Evolutionary conservation across 2,329 filamentous ascomycete genomes (phyloP).

Genomic region (Fusarium sp.): DNA sequence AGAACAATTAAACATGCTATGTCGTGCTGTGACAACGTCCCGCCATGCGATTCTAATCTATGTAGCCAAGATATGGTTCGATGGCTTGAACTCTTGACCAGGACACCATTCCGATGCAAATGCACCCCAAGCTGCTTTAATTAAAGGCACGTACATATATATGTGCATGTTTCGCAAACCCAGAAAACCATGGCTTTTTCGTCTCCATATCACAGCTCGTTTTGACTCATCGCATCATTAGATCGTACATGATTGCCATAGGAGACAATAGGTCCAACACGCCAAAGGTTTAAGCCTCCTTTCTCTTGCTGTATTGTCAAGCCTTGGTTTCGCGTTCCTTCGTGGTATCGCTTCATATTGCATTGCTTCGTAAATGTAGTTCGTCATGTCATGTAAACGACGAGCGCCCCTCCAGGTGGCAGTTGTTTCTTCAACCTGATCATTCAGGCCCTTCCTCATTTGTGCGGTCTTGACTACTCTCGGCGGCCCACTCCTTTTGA

Average conservation of each 20-base stretch:
- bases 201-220: not conserved
- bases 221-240: conserved; percentile 17
- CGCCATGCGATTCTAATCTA: conserved; percentile 24
- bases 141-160: not conserved
- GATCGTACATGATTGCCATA: conserved; percentile 11
- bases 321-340: conserved; percentile 10
- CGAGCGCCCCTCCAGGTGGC: conserved; percentile 2
- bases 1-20: conserved; percentile 25
- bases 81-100: conserved; percentile 11
- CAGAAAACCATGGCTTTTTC: conserved; percentile 8
- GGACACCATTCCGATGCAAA: conserved; percentile 5
- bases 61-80: conserved; percentile 9
- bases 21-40: conserved; percentile 10
- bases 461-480: conserved; percentile 44
- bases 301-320: conserved; percentile 5
- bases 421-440: conserved; percentile 13
- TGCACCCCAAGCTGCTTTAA: conserved; percentile 1
- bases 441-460: conserved; percentile 47
- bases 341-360: conserved; percentile 37
- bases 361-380: conserved; percentile 46
- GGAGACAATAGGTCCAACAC: conserved; percentile 1
- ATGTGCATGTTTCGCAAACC: not conserved
- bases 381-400: conserved; percentile 31
- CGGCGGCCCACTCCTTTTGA: conserved; percentile 64
- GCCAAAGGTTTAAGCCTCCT: conserved; percentile 12